phyloP scores from a whole-genome alignment of 1,284 basidiomycete genomes.

The Xerocomus minutiporus region DNA sequence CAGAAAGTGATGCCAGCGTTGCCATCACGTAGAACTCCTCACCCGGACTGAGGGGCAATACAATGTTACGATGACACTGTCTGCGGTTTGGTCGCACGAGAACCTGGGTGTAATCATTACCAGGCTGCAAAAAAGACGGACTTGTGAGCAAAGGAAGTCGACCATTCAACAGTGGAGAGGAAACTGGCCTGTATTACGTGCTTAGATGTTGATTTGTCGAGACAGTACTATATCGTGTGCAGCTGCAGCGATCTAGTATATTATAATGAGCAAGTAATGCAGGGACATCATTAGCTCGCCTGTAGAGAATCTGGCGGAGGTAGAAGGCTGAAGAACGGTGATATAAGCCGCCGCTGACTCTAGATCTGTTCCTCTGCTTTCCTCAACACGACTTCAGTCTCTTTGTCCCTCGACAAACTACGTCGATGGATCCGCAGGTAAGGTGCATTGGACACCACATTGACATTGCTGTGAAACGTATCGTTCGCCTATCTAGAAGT shows the following conservation, averaged over 20 bases:
- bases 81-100: constrained; percentile 64
- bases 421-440: constrained; percentile 44
- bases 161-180: not conserved
- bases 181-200: not conserved
- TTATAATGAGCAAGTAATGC: not conserved
- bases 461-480: constrained; percentile 1
- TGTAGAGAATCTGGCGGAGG: not conserved
- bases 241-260: constrained; percentile 1
- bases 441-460: not conserved
- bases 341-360: not conserved
- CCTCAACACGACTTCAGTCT: not conserved
- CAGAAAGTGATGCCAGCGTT: constrained; percentile 15
- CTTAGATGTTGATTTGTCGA: not conserved
- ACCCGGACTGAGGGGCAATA: constrained; percentile 79
- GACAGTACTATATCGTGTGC: not conserved
- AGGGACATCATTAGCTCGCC: not conserved
- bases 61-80: constrained; percentile 54
- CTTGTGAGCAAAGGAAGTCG: constrained; percentile 1
- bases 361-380: not conserved
- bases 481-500: constrained; percentile 41
- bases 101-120: constrained; percentile 78
- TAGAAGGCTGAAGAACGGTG: not conserved
- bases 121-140: not conserved
- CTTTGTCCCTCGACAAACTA: not conserved
- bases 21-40: constrained; percentile 30